Conservation (phyloP, 1,139 yeast species). For the Suhomyces atakaporum region DNA sequence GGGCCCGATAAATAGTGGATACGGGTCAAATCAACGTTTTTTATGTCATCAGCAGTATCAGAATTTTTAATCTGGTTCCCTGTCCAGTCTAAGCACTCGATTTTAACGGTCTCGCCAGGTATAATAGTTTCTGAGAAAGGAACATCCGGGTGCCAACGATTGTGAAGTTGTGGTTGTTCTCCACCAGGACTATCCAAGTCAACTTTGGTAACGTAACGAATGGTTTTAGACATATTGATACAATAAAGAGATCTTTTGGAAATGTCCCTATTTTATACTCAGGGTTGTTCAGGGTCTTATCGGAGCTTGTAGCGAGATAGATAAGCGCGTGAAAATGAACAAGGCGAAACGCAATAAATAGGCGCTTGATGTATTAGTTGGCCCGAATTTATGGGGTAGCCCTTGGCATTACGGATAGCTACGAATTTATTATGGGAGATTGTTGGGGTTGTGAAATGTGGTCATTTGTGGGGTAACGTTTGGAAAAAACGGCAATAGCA, state of each 20-base stretch:
- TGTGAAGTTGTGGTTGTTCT: constrained; percentile 48
- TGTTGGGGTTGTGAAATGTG: too few species aligned
- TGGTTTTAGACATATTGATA: constrained; percentile 2
- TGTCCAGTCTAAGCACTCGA: constrained; percentile 56
- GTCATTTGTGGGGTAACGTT: too few species aligned
- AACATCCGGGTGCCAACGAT: constrained; percentile 55
- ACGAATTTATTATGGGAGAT: too few species aligned
- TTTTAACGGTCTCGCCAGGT: constrained; percentile 45
- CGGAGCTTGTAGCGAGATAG: too few species aligned
- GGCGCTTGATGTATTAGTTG: neutral
- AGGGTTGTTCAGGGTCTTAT: neutral
- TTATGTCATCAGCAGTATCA: constrained; percentile 50
- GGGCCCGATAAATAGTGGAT: constrained; percentile 54
- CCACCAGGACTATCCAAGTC: constrained; percentile 45
- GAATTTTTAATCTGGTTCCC: constrained; percentile 51
- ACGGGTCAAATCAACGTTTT: constrained; percentile 42
- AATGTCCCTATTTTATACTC: too few species aligned
- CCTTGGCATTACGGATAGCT: too few species aligned
- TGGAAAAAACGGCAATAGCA: too few species aligned
- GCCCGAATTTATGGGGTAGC: too few species aligned
- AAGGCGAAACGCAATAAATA: neutral
- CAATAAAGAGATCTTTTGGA: too few species aligned
- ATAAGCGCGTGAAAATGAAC: too few species aligned
- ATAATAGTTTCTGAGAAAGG: constrained; percentile 40
- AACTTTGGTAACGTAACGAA: constrained; percentile 26